phyloP scores from a whole-genome alignment of 495 filamentous ascomycete genomes.

The Aspergillus bridgeri region DNA sequence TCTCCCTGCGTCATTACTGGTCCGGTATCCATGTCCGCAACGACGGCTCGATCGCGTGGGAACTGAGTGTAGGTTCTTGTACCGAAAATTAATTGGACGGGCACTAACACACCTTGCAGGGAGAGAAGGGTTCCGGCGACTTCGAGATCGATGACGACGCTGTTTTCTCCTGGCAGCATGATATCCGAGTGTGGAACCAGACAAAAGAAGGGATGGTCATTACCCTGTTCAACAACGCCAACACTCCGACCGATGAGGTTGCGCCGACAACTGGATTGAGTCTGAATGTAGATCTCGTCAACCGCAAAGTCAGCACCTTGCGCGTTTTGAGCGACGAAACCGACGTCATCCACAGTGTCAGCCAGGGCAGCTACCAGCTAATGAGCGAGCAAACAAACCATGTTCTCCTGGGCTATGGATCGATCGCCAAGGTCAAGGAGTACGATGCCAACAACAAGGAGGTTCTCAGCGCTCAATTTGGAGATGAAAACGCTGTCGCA shows the following conservation, averaged over 20 bases:
- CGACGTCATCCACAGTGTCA: conserved; percentile 39
- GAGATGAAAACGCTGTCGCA: conserved; percentile 33
- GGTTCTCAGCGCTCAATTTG: conserved; percentile 36
- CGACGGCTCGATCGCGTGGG: conserved; percentile 41
- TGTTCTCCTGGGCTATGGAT: conserved; percentile 47
- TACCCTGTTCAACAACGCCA: conserved; percentile 36
- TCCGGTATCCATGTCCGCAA: conserved; percentile 32
- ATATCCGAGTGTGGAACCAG: conserved; percentile 38
- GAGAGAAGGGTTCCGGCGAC: conserved; percentile 38
- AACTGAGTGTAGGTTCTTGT: conserved; percentile 20
- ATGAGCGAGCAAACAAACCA: conserved; percentile 36
- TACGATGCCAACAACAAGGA: conserved; percentile 32
- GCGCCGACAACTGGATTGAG: conserved; percentile 35
- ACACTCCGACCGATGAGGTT: conserved; percentile 25
- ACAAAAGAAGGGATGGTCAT: conserved; percentile 27
- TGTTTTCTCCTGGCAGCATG: conserved; percentile 46
- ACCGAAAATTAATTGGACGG: background rate
- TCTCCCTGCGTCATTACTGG: conserved; percentile 38
- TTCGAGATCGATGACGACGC: conserved; percentile 38
- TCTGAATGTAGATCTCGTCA: conserved; percentile 37
- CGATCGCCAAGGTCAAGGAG: conserved; percentile 48
- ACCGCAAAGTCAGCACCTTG: conserved; percentile 36
- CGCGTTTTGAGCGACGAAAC: conserved; percentile 29
- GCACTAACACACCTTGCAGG: conserved; percentile 17
- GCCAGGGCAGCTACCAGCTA: conserved; percentile 48